Base-by-base conservation (phyloP, 2,329 filamentous ascomycete genomes). In the Fusarium torulosum region DNA sequence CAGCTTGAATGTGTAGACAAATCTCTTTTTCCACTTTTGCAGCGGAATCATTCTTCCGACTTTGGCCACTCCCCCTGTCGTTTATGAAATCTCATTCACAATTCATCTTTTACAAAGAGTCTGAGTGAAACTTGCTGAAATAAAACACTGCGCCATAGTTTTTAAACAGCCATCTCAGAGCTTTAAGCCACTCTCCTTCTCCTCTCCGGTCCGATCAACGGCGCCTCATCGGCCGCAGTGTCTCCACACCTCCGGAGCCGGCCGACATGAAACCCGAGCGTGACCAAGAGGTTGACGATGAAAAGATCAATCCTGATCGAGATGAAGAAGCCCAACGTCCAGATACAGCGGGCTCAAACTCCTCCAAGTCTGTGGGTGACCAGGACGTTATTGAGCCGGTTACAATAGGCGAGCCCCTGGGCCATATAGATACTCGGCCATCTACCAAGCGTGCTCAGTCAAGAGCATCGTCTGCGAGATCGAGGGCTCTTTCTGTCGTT, bases 401-500 rank as follows among this genome's bases (percentile, higher is more conserved):
- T 47, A 63, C 59, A 14, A 44, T 70, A 17, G 71, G 68, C n/a
- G 71, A 74, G 29, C 59, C 61, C 10, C 29, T 72, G 11, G 72
- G 72, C 15, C 63, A 72, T 23, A 68, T 72, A 53, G 66, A 71
- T 29, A 68, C 71, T 23, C 59, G 63, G 17, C 53, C 45, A 42
- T 72, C 71, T 13, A 27, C 45, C 27, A 70, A 53, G 33, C 67
- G 56, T 43, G 69, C 63, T 11, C 61, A 63, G 46, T 80, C 80
- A 14, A 78, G 76, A 29, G 72, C 77, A 15, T 81, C 82, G 0
- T 82, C 80, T 8, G 69, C 75, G 9, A 76, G 77, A 35, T 81
- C 83, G 8, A 75, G 76, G n/a, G 57, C 78, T 6, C 45, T 70
- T 21, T 64, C 61, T n/a, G 67, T 85, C 43, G 75, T 88, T 15